Evolutionary conservation across 2,329 filamentous ascomycete genomes (phyloP), one percentile per base, ranked within the genome.

Genomic region (Fragosphaeria purpurea): DNA sequence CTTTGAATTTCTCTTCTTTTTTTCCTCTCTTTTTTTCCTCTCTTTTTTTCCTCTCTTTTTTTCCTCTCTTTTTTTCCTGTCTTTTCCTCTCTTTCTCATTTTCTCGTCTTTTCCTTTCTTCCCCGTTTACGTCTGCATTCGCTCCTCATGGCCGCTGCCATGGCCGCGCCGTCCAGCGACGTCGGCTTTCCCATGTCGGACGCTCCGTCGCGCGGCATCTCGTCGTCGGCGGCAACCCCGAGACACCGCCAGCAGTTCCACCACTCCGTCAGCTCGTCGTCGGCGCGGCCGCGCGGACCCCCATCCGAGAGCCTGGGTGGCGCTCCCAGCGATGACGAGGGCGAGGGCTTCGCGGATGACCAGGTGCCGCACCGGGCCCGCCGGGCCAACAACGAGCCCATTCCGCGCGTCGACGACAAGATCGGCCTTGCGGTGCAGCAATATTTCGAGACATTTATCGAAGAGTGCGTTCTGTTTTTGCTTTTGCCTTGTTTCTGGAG

Each of bases 361-460:
- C 79, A 82, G 62, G 70, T 83, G 8, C 79, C 79, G 1, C 66
- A 67, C 44, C 70, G 71, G 52, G 65, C 74, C 53, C 70, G 77
- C 53, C 63, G 71, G 30, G 65, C 69, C 44, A 70, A 78, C 50
- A 61, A 68, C 31, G 62, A 69, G 53, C 74, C 71, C 47, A 77
- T 93, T 35, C 81, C 85, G 6, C 77, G 79, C 52, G 86, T 91
- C 6, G 82, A 88, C 56, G 88, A 94, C 66, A 77, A 77, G 52
- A 84, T 88, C 46, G 87, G 85, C 55, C 75, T 87, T 56, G 79
- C 83, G 49, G 78, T 91, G 32, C 85, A 88, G 62, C 75, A 83
- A 50, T 80, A 84, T 51, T 93, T 94, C 62, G 83, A 90, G 66
- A 76, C 77, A 57, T 94, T 93, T 62, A 78, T 94, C 32, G 85